These are phyloP conservation scores for Byssoonygena ceratinophila DNA, from an alignment of 2,329 filamentous ascomycete genomes.

Conservation along the genomic window DNA sequence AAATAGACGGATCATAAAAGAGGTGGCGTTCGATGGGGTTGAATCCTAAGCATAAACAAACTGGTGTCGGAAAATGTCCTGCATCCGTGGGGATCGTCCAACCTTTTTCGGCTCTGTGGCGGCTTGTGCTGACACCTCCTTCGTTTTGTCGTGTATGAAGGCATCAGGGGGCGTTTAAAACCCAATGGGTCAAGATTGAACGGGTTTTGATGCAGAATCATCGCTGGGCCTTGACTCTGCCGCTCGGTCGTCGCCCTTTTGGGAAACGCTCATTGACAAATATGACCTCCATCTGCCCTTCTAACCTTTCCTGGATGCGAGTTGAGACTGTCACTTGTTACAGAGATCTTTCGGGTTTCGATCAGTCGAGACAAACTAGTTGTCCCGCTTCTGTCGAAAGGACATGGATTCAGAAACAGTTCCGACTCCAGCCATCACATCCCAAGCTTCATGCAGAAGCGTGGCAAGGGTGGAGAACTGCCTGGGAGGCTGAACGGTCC, in stretches of 20 bases:
- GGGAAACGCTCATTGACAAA: slow-evolving; percentile 10
- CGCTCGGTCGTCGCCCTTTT: slow-evolving; percentile 10
- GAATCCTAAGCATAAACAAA: slow-evolving; percentile 13
- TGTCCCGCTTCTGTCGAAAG: slow-evolving; percentile 6
- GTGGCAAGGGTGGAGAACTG: slow-evolving; percentile 13
- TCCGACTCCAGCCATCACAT: slow-evolving; percentile 16
- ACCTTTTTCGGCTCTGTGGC: background rate
- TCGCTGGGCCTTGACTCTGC: too few species aligned
- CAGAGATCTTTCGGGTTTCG: slow-evolving; percentile 9
- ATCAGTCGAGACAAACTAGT: slow-evolving; percentile 11
- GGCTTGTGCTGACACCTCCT: slow-evolving; percentile 16
- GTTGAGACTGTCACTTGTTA: slow-evolving; percentile 11
- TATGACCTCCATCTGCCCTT: slow-evolving; percentile 1
- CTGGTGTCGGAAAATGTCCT: slow-evolving; percentile 8
- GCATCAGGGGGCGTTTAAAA: slow-evolving; percentile 13
- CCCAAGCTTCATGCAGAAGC: slow-evolving; percentile 14
- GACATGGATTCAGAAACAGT: slow-evolving; percentile 17
- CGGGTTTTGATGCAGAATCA: background rate
- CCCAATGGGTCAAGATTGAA: slow-evolving; percentile 11
- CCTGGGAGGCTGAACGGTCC: slow-evolving; percentile 3
- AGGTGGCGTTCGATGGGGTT: background rate
- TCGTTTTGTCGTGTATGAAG: slow-evolving; percentile 17
- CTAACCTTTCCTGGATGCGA: slow-evolving; percentile 1
- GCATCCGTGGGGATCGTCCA: slow-evolving; percentile 4
- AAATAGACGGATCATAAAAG: background rate